Conservation (phyloP, 345 rosid genomes). For the Abelmoschus esculentus region DNA sequence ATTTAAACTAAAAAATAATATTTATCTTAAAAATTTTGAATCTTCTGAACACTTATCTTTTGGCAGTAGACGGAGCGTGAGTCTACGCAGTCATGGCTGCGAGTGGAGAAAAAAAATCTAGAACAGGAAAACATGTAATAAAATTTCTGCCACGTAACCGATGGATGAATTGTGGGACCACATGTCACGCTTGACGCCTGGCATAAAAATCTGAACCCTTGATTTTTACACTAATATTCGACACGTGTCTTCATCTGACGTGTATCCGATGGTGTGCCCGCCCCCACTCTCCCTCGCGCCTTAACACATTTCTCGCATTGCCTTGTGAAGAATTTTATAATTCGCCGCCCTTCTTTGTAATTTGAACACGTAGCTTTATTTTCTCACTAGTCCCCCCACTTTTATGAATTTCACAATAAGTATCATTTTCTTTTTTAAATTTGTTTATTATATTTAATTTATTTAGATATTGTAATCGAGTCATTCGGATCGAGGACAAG, state of each 20-base stretch:
- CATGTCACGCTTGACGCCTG: constrained; percentile 13
- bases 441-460: no score
- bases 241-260: constrained; percentile 34
- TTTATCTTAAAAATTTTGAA: no score
- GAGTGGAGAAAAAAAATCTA: not conserved
- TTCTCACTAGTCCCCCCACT: not conserved
- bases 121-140: not conserved
- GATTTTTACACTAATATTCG: not conserved
- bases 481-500: no score
- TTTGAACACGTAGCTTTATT: not conserved
- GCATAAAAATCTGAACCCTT: constrained; percentile 26
- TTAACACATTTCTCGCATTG: constrained; percentile 18
- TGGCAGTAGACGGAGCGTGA: not conserved
- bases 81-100: not conserved
- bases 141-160: constrained; percentile 17
- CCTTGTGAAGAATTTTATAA: not conserved
- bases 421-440: not conserved
- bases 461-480: no score
- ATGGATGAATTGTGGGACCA: constrained; percentile 22
- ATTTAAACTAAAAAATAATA: no score
- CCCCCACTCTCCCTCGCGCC: not conserved
- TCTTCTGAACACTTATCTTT: no score
- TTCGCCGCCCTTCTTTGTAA: constrained; percentile 4
- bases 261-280: constrained; percentile 21
- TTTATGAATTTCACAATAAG: not conserved